These are phyloP conservation scores for Picea abies DNA, from an alignment of 83 land plant genomes.

Conservation along the genomic window DNA sequence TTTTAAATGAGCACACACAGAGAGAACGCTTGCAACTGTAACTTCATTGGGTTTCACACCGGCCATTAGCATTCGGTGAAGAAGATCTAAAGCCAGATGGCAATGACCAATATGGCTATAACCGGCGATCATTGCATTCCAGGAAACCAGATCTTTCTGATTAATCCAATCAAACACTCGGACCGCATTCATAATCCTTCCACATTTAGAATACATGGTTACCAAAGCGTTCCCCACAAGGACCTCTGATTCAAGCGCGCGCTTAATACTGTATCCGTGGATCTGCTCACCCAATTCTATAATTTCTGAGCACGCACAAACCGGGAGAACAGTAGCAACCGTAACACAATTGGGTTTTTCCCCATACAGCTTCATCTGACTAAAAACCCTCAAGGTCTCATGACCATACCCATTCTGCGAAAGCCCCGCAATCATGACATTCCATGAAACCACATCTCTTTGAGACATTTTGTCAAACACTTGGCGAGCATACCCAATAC, in stretches of 20 bases:
- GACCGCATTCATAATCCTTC: conserved; percentile 11
- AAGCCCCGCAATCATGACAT: conserved; percentile 22
- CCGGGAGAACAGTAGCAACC: conserved; percentile 4
- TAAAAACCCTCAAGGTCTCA: conserved; percentile 6
- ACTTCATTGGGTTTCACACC: conserved; percentile 7
- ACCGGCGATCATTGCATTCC: conserved; percentile 30
- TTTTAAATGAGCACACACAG: not conserved
- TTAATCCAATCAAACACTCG: conserved; percentile 26
- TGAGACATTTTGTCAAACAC: conserved; percentile 32
- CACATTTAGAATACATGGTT: conserved; percentile 34
- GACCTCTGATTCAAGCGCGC: conserved; percentile 7
- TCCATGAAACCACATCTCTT: conserved; percentile 32
- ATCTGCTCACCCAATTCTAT: not conserved
- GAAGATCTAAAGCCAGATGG: conserved; percentile 22
- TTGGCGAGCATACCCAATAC: conserved; percentile 8
- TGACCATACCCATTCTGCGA: conserved; percentile 1
- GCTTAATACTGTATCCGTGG: conserved; percentile 3
- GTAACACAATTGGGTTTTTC: conserved; percentile 25
- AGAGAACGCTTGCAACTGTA: not conserved
- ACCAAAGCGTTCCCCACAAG: conserved; percentile 38
- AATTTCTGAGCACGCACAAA: not conserved
- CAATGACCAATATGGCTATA: conserved; percentile 21
- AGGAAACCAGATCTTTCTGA: conserved; percentile 32
- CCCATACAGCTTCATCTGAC: conserved; percentile 16
- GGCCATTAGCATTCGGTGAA: conserved; percentile 5